Percentiles rank a stretch among this genome's conserved stretches.
phyloP scores from a whole-genome alignment of 2,329 filamentous ascomycete species.

The Domatiomyces catenatus region DNA sequence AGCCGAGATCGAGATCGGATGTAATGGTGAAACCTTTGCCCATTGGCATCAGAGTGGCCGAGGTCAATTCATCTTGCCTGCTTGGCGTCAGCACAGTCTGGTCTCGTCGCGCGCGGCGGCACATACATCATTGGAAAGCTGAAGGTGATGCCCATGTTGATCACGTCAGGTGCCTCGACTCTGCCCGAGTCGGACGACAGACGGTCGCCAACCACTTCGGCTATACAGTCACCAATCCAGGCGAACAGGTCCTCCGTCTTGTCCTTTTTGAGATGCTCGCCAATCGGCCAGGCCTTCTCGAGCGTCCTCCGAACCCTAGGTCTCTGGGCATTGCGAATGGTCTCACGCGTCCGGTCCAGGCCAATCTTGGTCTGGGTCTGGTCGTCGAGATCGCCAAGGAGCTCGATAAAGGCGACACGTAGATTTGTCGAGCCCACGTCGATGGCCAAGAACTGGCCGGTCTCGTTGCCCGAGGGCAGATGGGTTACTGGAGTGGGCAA shows the following conservation, averaged over 20 bases:
- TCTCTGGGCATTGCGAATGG: constrained; percentile 31
- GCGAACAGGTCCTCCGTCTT: constrained; percentile 59
- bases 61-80: constrained; percentile 38
- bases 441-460: constrained; percentile 40
- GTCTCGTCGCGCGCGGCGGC: neutral
- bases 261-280: constrained; percentile 56
- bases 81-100: constrained; percentile 5
- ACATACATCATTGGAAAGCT: constrained; percentile 36
- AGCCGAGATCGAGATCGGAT: constrained; percentile 38
- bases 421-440: constrained; percentile 43
- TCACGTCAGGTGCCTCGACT: constrained; percentile 27
- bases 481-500: constrained; percentile 33
- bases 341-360: constrained; percentile 26
- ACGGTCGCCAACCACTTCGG: constrained; percentile 49
- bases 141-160: constrained; percentile 36
- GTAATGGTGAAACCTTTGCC: constrained; percentile 44
- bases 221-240: constrained; percentile 71
- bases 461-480: constrained; percentile 36
- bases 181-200: constrained; percentile 25
- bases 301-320: constrained; percentile 44
- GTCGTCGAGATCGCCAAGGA: constrained; percentile 30
- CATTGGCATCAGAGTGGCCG: constrained; percentile 43
- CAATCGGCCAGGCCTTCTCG: constrained; percentile 61
- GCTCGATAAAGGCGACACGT: constrained; percentile 41
- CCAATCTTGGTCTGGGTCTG: constrained; percentile 12